Base-by-base conservation (phyloP, 495 filamentous ascomycete species). In the Penicillium fimorum region DNA sequence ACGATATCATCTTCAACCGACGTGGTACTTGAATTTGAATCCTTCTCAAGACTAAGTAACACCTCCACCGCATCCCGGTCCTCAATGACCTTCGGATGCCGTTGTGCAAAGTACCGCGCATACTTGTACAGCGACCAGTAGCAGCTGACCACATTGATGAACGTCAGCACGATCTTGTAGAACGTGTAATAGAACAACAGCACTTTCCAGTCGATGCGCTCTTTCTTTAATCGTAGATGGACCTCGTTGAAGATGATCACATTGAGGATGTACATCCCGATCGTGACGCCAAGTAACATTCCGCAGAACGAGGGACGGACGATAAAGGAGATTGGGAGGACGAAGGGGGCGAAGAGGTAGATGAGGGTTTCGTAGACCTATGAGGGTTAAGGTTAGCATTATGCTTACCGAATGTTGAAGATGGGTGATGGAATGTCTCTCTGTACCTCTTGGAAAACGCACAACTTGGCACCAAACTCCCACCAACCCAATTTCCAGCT, bases 391-490 rank as follows among this genome's bases (percentile, higher is more conserved):
- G n/a, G 35, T 53, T 33, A n/a, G 13, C 20, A 17, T 33, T 22
- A 22, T 22, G 22, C 22, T 27, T 18, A 40, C 43, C 12, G 25
- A 50, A 12, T 47, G 13, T 15, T 12, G 13, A 35, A 48, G 17
- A 12, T 15, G 10, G 10, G 18, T n/a, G 25, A 27, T 27, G 6
- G 25, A 25, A 27, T 27, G 25, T 27, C 6, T 38, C 6, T 0
- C 32, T 51, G 38, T 38, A 70, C 68, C 57, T 87, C 83, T 71
- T 91, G 87, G 4, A 88, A 85, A 20, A 83, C 82, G 65, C 87
- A 88, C 50, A 91, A 84, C 73, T 80, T 80, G 1, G 76, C 68
- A 1, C 77, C 77, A 29, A 81, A 48, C 38, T 81, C 78, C 73
- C 75, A 78, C 68, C 65, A 74, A 27, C 77, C 76, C 25, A 81